These are phyloP conservation scores for Colletotrichum kahawae DNA, from an alignment of 2,329 filamentous ascomycete genomes.

Conservation along the genomic window DNA sequence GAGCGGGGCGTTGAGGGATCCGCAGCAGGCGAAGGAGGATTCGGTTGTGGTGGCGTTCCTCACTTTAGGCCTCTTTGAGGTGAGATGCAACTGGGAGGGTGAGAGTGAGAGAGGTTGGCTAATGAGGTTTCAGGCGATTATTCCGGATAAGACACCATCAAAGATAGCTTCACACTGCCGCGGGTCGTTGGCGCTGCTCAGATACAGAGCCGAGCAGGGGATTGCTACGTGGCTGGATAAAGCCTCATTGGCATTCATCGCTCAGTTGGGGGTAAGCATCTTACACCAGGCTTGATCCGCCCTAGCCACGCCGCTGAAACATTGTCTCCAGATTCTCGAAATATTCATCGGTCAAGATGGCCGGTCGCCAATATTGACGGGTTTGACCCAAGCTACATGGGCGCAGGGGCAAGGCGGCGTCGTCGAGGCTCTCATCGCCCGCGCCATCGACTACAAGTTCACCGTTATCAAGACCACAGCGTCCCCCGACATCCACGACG, in stretches of 20 bases:
- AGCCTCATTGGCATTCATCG: neutral
- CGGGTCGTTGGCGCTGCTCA: conserved; percentile 4
- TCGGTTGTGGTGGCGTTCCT: neutral
- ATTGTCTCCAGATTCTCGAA: neutral
- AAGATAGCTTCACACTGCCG: neutral
- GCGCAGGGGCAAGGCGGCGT: neutral
- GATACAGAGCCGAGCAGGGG: conserved; percentile 8
- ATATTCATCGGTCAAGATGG: neutral
- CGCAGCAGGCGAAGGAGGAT: neutral
- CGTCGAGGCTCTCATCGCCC: neutral
- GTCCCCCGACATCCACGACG: neutral
- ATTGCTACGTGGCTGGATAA: conserved; percentile 4
- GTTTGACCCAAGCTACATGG: neutral
- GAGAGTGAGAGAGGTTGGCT: neutral
- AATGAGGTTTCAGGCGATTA: neutral
- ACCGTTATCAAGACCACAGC: neutral
- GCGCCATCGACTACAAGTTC: neutral
- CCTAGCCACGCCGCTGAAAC: neutral
- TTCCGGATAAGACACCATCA: neutral
- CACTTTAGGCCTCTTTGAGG: conserved; percentile 8
- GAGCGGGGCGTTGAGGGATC: neutral
- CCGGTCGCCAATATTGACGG: neutral
- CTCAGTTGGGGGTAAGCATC: neutral
- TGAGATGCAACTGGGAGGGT: neutral
- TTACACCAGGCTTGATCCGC: rapidly evolving